Conservation (phyloP, 192 early-diverging fungal genomes). For the Podila epigama region DNA sequence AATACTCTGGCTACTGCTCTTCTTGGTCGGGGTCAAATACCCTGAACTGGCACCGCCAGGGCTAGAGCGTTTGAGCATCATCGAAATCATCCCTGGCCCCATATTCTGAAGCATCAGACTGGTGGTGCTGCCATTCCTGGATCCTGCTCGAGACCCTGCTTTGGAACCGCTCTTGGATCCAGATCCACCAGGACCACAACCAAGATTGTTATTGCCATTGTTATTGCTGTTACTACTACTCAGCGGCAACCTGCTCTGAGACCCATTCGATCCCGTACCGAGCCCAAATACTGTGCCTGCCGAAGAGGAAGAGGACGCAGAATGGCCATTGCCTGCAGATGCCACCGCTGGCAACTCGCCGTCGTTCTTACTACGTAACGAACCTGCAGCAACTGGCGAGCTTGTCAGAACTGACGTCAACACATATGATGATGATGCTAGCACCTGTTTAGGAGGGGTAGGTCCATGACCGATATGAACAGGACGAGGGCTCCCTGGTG, state of each 20-base stretch:
- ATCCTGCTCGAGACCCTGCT: slow-evolving; percentile 25
- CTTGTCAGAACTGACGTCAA: too few relatives aligned
- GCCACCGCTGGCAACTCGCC: neutral
- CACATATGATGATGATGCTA: too few relatives aligned
- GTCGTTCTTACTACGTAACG: too few relatives aligned
- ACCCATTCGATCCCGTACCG: slow-evolving; percentile 15
- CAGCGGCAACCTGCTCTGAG: slow-evolving; percentile 6
- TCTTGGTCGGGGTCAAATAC: slow-evolving; percentile 22
- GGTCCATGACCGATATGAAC: neutral
- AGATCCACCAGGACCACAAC: too few relatives aligned
- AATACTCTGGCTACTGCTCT: slow-evolving; percentile 24
- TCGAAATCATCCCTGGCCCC: slow-evolving; percentile 44
- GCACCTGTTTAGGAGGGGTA: too few relatives aligned
- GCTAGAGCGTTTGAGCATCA: slow-evolving; percentile 43
- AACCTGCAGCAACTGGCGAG: too few relatives aligned
- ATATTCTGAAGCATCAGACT: slow-evolving; percentile 36
- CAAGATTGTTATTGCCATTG: too few relatives aligned
- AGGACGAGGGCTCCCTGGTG: neutral
- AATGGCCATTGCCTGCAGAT: neutral
- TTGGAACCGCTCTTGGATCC: slow-evolving; percentile 20
- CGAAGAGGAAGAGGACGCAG: slow-evolving; percentile 1
- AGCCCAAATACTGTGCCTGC: slow-evolving; percentile 32
- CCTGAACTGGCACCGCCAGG: slow-evolving; percentile 8
- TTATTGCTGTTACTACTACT: too few relatives aligned
- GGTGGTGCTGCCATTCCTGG: slow-evolving; percentile 36